Evolutionary conservation across 2,329 filamentous ascomycete genomes (phyloP), one percentile per base, ranked within the genome.

Genomic region (Phaeosphaeriaceae sp.): DNA sequence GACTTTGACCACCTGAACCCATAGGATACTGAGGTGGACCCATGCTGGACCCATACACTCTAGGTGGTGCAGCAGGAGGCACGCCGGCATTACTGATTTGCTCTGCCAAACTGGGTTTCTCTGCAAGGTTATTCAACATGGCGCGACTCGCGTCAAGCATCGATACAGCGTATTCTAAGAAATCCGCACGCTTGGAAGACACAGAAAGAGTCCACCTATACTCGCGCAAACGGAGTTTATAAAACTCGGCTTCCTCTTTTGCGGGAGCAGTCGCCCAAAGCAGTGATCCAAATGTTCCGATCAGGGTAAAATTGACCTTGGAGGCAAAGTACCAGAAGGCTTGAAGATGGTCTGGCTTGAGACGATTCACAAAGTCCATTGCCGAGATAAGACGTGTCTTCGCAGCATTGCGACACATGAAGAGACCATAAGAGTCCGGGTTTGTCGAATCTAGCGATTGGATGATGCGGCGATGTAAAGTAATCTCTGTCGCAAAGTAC

Each of bases 331-430:
- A 92, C 93, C 93, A 97, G 75, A 97, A 97, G 0, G 90, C 84
- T n/a, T 88, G 86, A 23, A 97, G 81, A 64, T 97, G 92, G 29
- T 87, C 85, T 0, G 91, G 90, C 36, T 89, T 91, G 26, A 97
- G 83, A 0, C 93, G 87, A 74, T 97, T 97, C 63, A 96, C 92
- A 74, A 97, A 96, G 71, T 97, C 93, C 89, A 97, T 96, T 56
- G 92, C 92, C 17, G 90, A 95, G 67, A 97, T 96, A 28, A 97
- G 82, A 5, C 93, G 88, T 0, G 93, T 95, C 73, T 97, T 97
- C 44, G 93, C 93, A 3, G 93, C 93, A 48, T 88, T 92, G 44
- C 93, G 91, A 74, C 92, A 96, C 61, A 97, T 96, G 73, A 95
- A 90, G 46, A 92, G 84, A 41, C 96, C 85, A 64, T 97, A 96